Conservation (phyloP, 805 yeast species). For the Candida manassasensis region DNA sequence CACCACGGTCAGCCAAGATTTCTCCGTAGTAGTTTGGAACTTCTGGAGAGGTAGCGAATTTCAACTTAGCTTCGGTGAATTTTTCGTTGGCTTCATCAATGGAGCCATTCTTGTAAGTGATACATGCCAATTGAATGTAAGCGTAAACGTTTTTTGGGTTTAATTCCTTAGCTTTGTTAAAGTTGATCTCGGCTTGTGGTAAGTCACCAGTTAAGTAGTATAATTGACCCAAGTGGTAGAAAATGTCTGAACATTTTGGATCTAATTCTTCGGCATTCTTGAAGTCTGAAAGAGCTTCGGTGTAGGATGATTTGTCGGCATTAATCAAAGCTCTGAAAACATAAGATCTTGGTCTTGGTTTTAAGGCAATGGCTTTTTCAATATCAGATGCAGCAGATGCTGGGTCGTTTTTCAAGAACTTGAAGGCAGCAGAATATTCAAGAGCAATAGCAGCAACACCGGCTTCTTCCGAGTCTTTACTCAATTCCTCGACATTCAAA, state of each 20-base stretch:
- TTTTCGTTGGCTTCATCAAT: conserved; percentile 55
- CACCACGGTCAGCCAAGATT: conserved; percentile 77
- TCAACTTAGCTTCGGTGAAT: conserved; percentile 64
- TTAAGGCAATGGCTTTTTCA: conserved; percentile 56
- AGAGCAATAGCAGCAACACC: conserved; percentile 60
- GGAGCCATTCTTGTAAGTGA: conserved; percentile 74
- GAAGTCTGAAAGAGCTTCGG: conserved; percentile 61
- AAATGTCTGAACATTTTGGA: conserved; percentile 72
- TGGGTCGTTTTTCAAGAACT: conserved; percentile 74
- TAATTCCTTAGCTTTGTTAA: conserved; percentile 67
- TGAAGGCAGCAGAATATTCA: conserved; percentile 80
- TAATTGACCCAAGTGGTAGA: conserved; percentile 93
- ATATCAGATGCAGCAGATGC: conserved; percentile 60
- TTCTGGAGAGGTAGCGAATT: conserved; percentile 84
- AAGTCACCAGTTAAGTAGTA: conserved; percentile 76
- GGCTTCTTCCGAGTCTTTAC: conserved; percentile 33
- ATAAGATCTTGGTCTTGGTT: conserved; percentile 78
- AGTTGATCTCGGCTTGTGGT: conserved; percentile 66
- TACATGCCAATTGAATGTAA: conserved; percentile 88
- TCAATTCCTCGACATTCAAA: conserved; percentile 31
- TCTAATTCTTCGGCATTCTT: conserved; percentile 64
- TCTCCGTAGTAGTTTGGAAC: conserved; percentile 96
- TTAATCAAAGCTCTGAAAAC: conserved; percentile 76
- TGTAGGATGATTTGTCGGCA: conserved; percentile 70
- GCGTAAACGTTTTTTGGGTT: conserved; percentile 78